phyloP scores from a whole-genome alignment of 192 early-diverging fungal genomes.

The Linnemannia hyalina region DNA sequence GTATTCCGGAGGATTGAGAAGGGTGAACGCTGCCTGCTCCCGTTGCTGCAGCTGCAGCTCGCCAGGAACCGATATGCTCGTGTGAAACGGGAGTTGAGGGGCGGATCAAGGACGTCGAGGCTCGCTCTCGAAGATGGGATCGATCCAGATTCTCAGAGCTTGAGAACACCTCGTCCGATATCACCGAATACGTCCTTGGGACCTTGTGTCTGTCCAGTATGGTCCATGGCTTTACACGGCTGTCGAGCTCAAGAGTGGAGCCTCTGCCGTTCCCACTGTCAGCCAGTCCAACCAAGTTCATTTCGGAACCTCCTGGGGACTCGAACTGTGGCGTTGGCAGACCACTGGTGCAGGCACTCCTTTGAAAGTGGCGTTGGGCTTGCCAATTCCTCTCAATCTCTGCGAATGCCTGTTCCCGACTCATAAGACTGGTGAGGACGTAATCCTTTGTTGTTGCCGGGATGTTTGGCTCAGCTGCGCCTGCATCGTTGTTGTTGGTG shows the following conservation, averaged over 20 bases:
- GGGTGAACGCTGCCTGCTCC: not conserved
- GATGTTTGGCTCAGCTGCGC: not conserved
- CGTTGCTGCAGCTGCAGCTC: not conserved
- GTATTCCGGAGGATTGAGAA: not conserved
- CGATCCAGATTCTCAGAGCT: conserved; percentile 23
- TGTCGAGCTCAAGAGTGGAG: not conserved
- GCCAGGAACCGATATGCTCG: not conserved
- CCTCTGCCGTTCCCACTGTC: not conserved
- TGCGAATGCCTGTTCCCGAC: conserved; percentile 60
- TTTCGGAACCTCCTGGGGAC: not conserved
- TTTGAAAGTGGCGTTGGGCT: conserved; percentile 12
- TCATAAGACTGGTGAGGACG: conserved; percentile 64
- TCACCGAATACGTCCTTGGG: conserved; percentile 32
- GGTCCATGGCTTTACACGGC: not conserved
- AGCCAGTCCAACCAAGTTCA: not conserved
- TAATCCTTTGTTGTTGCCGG: conserved; percentile 46
- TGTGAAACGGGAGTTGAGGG: not conserved
- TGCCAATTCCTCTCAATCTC: conserved; percentile 51
- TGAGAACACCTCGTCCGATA: conserved; percentile 31
- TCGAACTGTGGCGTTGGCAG: conserved; percentile 4
- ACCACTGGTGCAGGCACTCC: not conserved
- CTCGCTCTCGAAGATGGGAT: not conserved
- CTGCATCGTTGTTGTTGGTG: not conserved
- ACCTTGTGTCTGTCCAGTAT: not conserved
- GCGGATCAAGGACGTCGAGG: not conserved